These are phyloP conservation scores for Aspergillus proliferans DNA, from an alignment of 2,329 filamentous ascomycete species.

Conservation along the genomic window DNA sequence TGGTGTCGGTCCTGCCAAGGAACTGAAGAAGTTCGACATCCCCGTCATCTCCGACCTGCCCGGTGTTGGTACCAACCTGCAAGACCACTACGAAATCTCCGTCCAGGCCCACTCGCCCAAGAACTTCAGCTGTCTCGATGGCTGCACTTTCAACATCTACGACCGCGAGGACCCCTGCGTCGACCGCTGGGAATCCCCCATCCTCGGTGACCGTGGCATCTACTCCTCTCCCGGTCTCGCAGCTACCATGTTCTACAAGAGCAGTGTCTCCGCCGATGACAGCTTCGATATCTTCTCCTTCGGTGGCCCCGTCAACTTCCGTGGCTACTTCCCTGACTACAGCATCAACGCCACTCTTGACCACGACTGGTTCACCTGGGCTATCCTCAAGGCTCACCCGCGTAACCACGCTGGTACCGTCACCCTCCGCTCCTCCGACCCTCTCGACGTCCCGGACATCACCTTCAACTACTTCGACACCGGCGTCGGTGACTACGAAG, in stretches of 20 bases:
- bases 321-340: slow-evolving; percentile 44
- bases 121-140: slow-evolving; percentile 34
- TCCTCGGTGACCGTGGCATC: slow-evolving; percentile 32
- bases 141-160: slow-evolving; percentile 25
- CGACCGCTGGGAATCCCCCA: slow-evolving; percentile 37
- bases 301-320: slow-evolving; percentile 52
- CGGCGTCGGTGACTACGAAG: slow-evolving; percentile 38
- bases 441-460: slow-evolving; percentile 58
- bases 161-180: slow-evolving; percentile 37
- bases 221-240: slow-evolving; percentile 50
- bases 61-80: slow-evolving; percentile 59
- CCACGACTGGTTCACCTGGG: slow-evolving; percentile 42
- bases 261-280: slow-evolving; percentile 34
- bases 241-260: slow-evolving; percentile 39
- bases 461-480: slow-evolving; percentile 53
- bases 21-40: slow-evolving; percentile 52
- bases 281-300: slow-evolving; percentile 52
- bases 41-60: slow-evolving; percentile 50
- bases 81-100: slow-evolving; percentile 47
- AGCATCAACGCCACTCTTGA: slow-evolving; percentile 37
- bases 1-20: slow-evolving; percentile 53
- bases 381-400: slow-evolving; percentile 55
- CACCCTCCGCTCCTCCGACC: slow-evolving; percentile 54
- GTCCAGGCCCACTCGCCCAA: slow-evolving; percentile 28
- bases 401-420: slow-evolving; percentile 59